A percentile compares a stretch with the other conserved stretches of the same genome.
These are phyloP conservation scores for Cordia subcordata DNA, from an alignment of 257 asterid species.

Conservation along the genomic window DNA sequence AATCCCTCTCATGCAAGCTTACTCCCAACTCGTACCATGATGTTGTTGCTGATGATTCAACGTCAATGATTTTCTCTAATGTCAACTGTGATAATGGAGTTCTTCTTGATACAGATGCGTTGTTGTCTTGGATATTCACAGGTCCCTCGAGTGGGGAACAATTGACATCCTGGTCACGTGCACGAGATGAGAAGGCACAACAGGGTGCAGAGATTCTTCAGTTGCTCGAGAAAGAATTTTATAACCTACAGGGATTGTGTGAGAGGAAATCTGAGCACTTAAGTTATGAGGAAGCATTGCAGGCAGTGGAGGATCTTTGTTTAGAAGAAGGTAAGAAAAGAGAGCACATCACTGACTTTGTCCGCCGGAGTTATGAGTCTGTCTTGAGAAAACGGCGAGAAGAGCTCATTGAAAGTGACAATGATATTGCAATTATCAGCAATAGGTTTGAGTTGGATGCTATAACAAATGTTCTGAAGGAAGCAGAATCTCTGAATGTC, in stretches of 20 bases:
- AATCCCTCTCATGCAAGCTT: constrained; percentile 49
- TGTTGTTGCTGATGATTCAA: constrained; percentile 26
- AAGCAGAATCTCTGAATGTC: constrained; percentile 68
- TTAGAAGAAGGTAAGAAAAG: constrained; percentile 83
- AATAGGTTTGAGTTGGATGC: constrained; percentile 82
- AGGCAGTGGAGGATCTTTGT: constrained; percentile 78
- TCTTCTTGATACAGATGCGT: constrained; percentile 65
- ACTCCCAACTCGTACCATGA: constrained; percentile 25
- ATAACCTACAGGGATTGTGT: constrained; percentile 71
- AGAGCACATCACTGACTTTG: constrained; percentile 49
- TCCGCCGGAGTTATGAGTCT: constrained; percentile 59
- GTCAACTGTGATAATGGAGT: constrained; percentile 35
- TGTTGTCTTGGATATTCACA: constrained; percentile 79
- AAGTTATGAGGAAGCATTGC: constrained; percentile 83
- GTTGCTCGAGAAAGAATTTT: constrained; percentile 79
- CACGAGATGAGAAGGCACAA: constrained; percentile 66
- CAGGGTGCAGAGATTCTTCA: constrained; percentile 69
- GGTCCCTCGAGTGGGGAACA: constrained; percentile 76
- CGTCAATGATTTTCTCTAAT: constrained; percentile 30
- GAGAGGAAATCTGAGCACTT: constrained; percentile 85
- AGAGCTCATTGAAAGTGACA: constrained; percentile 55
- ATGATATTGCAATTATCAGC: constrained; percentile 34
- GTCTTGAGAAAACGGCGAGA: constrained; percentile 67
- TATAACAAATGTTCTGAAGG: constrained; percentile 78
- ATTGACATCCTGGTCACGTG: constrained; percentile 56